Evolutionary conservation across 2,329 filamentous ascomycete species (phyloP).

Genomic region (Trichoderma simmonsii): DNA sequence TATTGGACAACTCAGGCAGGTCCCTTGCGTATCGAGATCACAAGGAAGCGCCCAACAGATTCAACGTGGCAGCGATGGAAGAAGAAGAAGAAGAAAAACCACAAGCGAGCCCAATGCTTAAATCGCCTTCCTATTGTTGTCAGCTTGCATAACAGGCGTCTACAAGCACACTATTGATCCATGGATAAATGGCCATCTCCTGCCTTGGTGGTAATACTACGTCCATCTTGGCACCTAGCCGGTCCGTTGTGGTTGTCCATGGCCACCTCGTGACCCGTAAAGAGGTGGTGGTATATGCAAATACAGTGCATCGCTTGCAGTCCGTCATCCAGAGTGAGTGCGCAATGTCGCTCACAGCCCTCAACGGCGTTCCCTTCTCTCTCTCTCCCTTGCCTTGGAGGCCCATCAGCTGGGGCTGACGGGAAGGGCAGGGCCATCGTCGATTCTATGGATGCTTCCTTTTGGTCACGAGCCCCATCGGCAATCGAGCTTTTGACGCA

Average conservation of each 20-base stretch:
- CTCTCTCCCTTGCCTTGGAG: background rate
- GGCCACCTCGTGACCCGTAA: background rate
- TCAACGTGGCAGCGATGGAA: conserved; percentile 3
- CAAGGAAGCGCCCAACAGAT: background rate
- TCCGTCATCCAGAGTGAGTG: background rate
- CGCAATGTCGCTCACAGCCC: background rate
- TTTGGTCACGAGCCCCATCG: conserved; percentile 8
- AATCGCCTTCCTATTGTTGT: background rate
- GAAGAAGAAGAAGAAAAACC: background rate
- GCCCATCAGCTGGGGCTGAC: conserved; percentile 14
- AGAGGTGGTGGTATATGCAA: background rate
- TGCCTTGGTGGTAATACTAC: background rate
- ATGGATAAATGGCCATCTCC: background rate
- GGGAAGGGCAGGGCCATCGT: background rate
- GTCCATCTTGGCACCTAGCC: background rate
- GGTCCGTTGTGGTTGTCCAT: background rate
- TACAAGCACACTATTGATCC: conserved; percentile 8
- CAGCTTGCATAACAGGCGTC: conserved; percentile 2
- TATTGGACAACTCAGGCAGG: background rate
- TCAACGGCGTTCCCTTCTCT: background rate
- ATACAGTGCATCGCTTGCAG: background rate
- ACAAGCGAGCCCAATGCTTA: background rate
- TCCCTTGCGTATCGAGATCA: conserved; percentile 15
- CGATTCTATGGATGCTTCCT: background rate
- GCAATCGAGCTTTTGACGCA: conserved; percentile 10